Base-by-base conservation (phyloP, 495 filamentous ascomycete genomes). In the Podospora australis region DNA sequence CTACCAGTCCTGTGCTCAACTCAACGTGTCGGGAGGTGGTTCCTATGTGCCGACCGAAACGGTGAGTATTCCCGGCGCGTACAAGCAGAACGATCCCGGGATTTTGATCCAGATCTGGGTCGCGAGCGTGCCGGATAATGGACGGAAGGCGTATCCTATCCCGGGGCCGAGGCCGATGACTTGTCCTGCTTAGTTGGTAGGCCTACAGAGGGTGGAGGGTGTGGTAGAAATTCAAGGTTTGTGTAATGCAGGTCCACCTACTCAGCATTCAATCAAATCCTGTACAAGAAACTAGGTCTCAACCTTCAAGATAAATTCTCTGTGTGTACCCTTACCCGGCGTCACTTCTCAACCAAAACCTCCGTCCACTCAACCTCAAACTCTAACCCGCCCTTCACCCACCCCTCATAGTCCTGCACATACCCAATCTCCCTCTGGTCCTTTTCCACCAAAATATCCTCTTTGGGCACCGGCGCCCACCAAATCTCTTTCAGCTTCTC, bases 51-150 rank as follows among this genome's bases (percentile, higher is more conserved):
- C 70, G 1, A 58, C 62, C 25, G 43, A 63, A 44, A 79, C 76
- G 4, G 74, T 81, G 28, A 70, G 64, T 57, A 71, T 80, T 58
- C 79, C 78, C 3, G 77, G 78, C 21, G 72, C 71, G 16, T 78
- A 78, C 59, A 58, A 62, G 56, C 56, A 68, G 36, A 69, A 47
- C 43, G 72, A 80, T 57, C 72, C 76, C 8, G 74, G 75, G 44
- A 77, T 79, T 54, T 44, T 70, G 28, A 53, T 75, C 58, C 74
- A 70, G 58, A 81, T 81, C 58, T 81, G 79, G 56, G 72, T 71
- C 16, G 19, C 35, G 2, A 56, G 54, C 21, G 71, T 67, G 54
- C 69, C 71, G 43, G 67, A 77, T 49, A 74, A 69, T 30, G 66
- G 52, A 30, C 64, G 69, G 25, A 69, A 71, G 60, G 41, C 65